phyloP scores from a whole-genome alignment of 1,284 basidiomycete species.

The Cutaneotrichosporon sp. region DNA sequence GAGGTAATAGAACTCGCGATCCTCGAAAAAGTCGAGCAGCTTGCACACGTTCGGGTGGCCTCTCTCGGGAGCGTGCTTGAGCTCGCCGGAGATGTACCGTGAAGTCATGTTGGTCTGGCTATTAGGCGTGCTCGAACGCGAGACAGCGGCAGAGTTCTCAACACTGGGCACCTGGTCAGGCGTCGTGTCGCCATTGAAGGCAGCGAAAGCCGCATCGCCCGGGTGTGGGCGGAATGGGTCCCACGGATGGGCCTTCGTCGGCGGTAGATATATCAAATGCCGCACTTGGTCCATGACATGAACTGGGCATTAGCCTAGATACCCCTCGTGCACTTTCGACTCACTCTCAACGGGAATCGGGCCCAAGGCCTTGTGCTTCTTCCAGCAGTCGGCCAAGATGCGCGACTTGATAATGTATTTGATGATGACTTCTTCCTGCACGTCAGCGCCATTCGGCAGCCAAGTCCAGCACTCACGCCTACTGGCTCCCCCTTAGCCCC shows the following conservation, averaged over 20 bases:
- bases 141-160: background rate
- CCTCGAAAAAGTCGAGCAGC: slow-evolving; percentile 95
- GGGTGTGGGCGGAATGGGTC: slow-evolving; percentile 54
- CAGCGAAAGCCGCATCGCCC: background rate
- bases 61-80: slow-evolving; percentile 34
- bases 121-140: slow-evolving; percentile 12
- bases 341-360: slow-evolving; percentile 92
- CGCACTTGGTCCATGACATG: slow-evolving; percentile 85
- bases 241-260: slow-evolving; percentile 68
- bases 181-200: background rate
- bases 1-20: slow-evolving; percentile 89
- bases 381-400: slow-evolving; percentile 98
- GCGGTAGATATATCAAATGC: slow-evolving; percentile 67
- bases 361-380: slow-evolving; percentile 87
- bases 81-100: slow-evolving; percentile 35
- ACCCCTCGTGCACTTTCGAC: slow-evolving; percentile 11
- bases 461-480: slow-evolving; percentile 59
- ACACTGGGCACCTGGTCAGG: background rate
- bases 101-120: slow-evolving; percentile 22
- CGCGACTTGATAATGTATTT: slow-evolving; percentile 98
- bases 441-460: background rate
- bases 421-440: slow-evolving; percentile 66
- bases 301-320: slow-evolving; percentile 45
- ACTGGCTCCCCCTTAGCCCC: slow-evolving; percentile 62
- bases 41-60: slow-evolving; percentile 63